Percentiles rank a stretch among this genome's conserved stretches.
Evolutionary conservation across 2,329 filamentous ascomycete species (phyloP).

Genomic region (Purpureocillium takamizusanense): DNA sequence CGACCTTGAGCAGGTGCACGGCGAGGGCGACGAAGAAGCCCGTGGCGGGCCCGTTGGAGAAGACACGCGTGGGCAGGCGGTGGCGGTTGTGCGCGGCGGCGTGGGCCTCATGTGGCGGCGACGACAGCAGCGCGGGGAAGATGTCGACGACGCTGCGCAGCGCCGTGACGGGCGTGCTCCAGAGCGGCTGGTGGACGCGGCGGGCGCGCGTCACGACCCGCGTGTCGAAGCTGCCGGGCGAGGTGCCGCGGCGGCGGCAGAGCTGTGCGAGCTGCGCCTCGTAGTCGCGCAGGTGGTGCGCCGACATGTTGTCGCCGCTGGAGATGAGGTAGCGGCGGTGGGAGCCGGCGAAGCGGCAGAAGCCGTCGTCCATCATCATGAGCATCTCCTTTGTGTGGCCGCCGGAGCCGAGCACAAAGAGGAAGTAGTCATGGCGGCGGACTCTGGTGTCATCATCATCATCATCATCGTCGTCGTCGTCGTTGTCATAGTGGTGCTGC

Average conservation of each 20-base stretch:
- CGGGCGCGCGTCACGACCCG: conserved; percentile 66
- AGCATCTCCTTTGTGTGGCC: conserved; percentile 96
- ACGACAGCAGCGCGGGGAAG: conserved; percentile 41
- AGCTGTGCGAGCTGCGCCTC: conserved; percentile 21
- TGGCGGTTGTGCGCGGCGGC: conserved; percentile 10
- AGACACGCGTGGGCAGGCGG: conserved; percentile 61
- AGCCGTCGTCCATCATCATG: conserved; percentile 61
- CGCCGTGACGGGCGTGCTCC: conserved; percentile 62
- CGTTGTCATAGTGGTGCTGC: no score
- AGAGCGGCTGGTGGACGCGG: conserved; percentile 69
- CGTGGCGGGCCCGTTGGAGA: conserved; percentile 85
- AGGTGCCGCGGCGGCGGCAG: conserved; percentile 9
- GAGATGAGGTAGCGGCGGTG: conserved; percentile 78
- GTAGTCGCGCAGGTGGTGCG: conserved; percentile 54
- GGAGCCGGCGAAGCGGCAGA: conserved; percentile 38
- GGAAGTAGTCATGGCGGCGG: conserved; percentile 40
- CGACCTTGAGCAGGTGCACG: conserved; percentile 38
- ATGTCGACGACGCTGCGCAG: conserved; percentile 57
- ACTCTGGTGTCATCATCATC: no score
- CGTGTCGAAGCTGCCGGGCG: conserved; percentile 50
- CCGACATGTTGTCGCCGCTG: conserved; percentile 62
- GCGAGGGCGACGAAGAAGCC: conserved; percentile 62
- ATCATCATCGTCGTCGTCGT: no score
- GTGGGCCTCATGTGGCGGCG: conserved; percentile 13
- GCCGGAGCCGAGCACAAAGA: conserved; percentile 83